Evolutionary conservation across 495 filamentous ascomycete species (phyloP).

Genomic region (Stereocaulon alpinum): DNA sequence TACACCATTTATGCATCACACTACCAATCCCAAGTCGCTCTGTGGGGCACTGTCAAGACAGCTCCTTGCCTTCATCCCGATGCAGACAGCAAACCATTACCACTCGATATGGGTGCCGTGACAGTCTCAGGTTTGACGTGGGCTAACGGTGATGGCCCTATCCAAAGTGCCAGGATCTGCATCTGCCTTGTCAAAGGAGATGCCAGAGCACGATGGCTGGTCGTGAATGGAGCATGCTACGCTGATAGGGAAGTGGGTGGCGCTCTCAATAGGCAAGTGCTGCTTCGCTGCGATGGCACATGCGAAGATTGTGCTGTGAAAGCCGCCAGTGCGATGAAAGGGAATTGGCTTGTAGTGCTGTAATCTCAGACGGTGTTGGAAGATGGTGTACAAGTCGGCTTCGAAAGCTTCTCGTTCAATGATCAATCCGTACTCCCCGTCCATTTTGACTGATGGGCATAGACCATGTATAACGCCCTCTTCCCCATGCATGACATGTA

Average conservation of each 20-base stretch:
- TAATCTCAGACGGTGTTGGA: not conserved
- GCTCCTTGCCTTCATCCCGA: slow-evolving; percentile 5
- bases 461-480: too few relatives aligned
- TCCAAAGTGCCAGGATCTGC: slow-evolving; percentile 1
- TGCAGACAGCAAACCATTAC: not conserved
- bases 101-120: slow-evolving; percentile 5
- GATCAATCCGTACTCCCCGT: not conserved
- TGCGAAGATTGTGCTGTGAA: slow-evolving; percentile 15
- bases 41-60: slow-evolving; percentile 7
- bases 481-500: not conserved
- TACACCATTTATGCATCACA: slow-evolving; percentile 12
- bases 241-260: not conserved
- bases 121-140: slow-evolving; percentile 6
- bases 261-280: slow-evolving; percentile 5
- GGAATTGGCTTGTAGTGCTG: slow-evolving; percentile 10
- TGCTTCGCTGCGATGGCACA: slow-evolving; percentile 14
- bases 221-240: not conserved
- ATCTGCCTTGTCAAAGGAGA: slow-evolving; percentile 18
- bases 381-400: too few relatives aligned
- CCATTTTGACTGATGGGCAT: not conserved
- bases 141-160: not conserved
- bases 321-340: slow-evolving; percentile 9
- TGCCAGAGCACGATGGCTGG: slow-evolving; percentile 14
- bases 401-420: too few relatives aligned
- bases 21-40: slow-evolving; percentile 5